Percentiles rank a stretch among this genome's conserved stretches.
These are phyloP conservation scores for Plantago major DNA, from an alignment of 257 asterid genomes.

Conservation along the genomic window DNA sequence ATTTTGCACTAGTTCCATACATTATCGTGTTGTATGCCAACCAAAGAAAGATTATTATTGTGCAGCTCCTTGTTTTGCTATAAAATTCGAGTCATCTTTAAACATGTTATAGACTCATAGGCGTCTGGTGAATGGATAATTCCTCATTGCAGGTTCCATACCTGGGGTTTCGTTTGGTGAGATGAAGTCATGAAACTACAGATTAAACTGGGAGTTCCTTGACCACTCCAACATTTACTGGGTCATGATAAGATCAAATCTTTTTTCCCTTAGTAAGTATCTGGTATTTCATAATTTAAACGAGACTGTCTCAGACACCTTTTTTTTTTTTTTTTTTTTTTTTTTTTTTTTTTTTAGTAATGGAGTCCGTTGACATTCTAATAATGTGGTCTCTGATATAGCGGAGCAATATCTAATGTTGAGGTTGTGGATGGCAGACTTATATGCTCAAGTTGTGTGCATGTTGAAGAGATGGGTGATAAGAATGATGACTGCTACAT, in stretches of 20 bases:
- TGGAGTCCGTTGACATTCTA: slow-evolving; percentile 1
- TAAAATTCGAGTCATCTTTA: no score
- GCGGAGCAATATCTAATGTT: slow-evolving; percentile 72
- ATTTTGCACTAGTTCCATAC: no score
- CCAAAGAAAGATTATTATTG: no score
- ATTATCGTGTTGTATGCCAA: no score
- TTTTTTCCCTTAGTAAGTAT: slow-evolving; percentile 93
- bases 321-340: not conserved
- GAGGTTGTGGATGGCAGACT: slow-evolving; percentile 93
- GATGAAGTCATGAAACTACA: slow-evolving; percentile 98
- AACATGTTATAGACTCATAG: no score
- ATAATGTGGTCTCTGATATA: slow-evolving; percentile 16
- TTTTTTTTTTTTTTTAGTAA: not conserved
- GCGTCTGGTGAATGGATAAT: not conserved
- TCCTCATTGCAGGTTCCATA: slow-evolving; percentile 49
- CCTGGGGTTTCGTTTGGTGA: slow-evolving; percentile 89
- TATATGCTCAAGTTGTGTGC: slow-evolving; percentile 90
- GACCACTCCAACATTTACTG: slow-evolving; percentile 57
- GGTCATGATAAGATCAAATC: slow-evolving; percentile 83
- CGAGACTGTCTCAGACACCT: not conserved
- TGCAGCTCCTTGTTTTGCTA: no score
- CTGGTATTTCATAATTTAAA: not conserved
- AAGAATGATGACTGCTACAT: slow-evolving; percentile 82
- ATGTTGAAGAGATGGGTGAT: slow-evolving; percentile 97
- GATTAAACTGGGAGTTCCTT: slow-evolving; percentile 89